These are phyloP conservation scores for Volvox reticuliferus DNA, from an alignment of 139 green algal species.

Conservation along the genomic window DNA sequence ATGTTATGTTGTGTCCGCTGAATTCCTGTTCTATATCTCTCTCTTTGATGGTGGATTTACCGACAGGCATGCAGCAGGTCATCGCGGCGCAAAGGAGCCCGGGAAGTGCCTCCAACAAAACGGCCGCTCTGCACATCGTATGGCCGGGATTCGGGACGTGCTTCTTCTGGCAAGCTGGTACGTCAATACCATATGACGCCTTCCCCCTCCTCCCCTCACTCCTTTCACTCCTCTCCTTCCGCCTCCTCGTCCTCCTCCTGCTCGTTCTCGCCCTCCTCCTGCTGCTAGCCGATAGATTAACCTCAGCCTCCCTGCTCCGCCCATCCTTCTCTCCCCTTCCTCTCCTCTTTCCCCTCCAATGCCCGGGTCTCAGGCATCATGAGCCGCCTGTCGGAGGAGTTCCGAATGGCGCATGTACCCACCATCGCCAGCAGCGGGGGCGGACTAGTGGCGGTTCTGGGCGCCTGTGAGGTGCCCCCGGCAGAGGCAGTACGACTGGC, in stretches of 20 bases:
- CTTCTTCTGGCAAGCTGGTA: constrained; percentile 46
- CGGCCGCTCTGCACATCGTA: not conserved
- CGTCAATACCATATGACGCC: not conserved
- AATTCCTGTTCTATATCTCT: no score
- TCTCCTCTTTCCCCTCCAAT: not conserved
- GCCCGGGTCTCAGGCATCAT: constrained; percentile 9
- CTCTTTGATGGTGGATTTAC: not conserved
- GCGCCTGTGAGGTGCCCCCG: constrained; percentile 26
- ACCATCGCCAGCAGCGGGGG: constrained; percentile 10
- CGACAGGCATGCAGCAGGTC: not conserved
- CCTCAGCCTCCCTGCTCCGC: no score
- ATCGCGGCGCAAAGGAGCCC: not conserved
- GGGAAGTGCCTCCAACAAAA: not conserved
- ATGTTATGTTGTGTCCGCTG: no score
- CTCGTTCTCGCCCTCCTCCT: not conserved
- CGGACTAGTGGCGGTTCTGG: constrained; percentile 29
- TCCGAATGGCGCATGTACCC: not conserved
- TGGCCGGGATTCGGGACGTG: constrained; percentile 37
- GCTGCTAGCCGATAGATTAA: no score
- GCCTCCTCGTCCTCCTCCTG: no score
- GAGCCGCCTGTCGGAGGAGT: constrained; percentile 4
- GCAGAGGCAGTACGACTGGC: not conserved
- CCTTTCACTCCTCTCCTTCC: not conserved
- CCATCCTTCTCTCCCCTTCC: not conserved
- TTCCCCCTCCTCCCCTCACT: not conserved